Percentiles rank a stretch among this genome's conserved stretches.
Evolutionary conservation across 768 basidiomycete genomes (phyloP).

Genomic region (Pulveroboletus sp.): DNA sequence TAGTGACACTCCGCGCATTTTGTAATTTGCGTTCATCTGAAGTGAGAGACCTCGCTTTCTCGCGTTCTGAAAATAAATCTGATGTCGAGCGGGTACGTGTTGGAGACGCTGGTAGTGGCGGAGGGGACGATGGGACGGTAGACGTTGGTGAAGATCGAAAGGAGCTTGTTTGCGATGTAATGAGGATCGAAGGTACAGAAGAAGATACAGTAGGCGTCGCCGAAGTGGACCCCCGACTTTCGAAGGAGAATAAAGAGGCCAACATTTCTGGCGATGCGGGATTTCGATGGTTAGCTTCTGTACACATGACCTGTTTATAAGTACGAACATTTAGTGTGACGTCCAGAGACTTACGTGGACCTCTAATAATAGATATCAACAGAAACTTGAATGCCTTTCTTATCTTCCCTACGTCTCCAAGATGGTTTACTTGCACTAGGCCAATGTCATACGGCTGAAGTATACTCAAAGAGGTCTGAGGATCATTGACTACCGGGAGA

Average conservation of each 20-base stretch:
- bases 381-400: constrained; percentile 69
- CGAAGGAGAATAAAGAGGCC: constrained; percentile 49
- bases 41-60: constrained; percentile 31
- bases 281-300: constrained; percentile 51
- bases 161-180: constrained; percentile 28
- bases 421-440: constrained; percentile 66
- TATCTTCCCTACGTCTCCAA: constrained; percentile 63
- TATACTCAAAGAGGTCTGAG: constrained; percentile 44
- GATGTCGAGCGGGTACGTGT: constrained; percentile 53
- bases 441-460: constrained; percentile 67
- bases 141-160: constrained; percentile 30
- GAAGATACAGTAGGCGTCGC: constrained; percentile 50
- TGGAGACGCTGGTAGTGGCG: constrained; percentile 42
- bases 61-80: constrained; percentile 43
- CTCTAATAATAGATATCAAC: constrained; percentile 57
- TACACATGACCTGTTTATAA: constrained; percentile 17
- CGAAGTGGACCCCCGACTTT: constrained; percentile 43
- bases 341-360: constrained; percentile 30
- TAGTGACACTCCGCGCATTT: constrained; percentile 27
- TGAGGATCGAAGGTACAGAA: constrained; percentile 31
- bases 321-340: background rate
- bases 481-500: constrained; percentile 53
- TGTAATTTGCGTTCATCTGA: constrained; percentile 28
- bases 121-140: constrained; percentile 34
- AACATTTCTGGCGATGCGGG: constrained; percentile 67